These are phyloP conservation scores for Arthromyces matolae DNA, from an alignment of 768 basidiomycete species.

Conservation along the genomic window DNA sequence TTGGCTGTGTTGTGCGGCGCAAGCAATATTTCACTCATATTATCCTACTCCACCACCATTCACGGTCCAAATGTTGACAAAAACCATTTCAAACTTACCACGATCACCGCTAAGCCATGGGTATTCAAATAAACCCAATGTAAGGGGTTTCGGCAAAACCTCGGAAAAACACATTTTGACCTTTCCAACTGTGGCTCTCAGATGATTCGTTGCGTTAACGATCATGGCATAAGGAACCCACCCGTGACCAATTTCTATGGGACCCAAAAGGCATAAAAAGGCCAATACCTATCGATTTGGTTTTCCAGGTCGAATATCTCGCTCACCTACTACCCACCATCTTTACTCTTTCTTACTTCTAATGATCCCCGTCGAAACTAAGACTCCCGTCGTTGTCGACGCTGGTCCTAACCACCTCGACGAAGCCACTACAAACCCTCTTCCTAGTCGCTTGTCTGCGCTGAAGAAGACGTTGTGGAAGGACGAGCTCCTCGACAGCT, in stretches of 20 bases:
- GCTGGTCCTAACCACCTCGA: slow-evolving; percentile 1
- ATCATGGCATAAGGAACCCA: not conserved
- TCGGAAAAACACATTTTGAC: not conserved
- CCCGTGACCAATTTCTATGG: not conserved
- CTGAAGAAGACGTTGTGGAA: slow-evolving; percentile 55
- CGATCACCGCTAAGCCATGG: not conserved
- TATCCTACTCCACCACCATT: not conserved
- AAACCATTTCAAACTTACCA: not conserved
- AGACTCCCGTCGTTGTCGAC: not conserved
- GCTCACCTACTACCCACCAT: not conserved
- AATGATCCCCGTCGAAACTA: not conserved
- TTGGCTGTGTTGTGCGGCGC: not conserved
- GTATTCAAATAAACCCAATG: not conserved
- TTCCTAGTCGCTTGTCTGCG: slow-evolving; percentile 55
- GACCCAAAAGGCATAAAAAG: not conserved
- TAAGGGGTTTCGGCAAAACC: not conserved
- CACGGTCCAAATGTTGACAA: not conserved
- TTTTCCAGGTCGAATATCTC: not conserved
- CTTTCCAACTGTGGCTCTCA: not conserved
- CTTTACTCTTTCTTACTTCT: not conserved
- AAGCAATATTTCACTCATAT: not conserved
- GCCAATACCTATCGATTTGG: not conserved
- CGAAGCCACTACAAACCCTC: slow-evolving; percentile 6
- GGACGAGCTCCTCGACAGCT: slow-evolving; percentile 44
- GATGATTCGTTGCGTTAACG: not conserved